A percentile compares a stretch with the other conserved stretches of the same genome.
Conservation (phyloP, 2,329 filamentous ascomycete genomes). For the Capronia epimyces region DNA sequence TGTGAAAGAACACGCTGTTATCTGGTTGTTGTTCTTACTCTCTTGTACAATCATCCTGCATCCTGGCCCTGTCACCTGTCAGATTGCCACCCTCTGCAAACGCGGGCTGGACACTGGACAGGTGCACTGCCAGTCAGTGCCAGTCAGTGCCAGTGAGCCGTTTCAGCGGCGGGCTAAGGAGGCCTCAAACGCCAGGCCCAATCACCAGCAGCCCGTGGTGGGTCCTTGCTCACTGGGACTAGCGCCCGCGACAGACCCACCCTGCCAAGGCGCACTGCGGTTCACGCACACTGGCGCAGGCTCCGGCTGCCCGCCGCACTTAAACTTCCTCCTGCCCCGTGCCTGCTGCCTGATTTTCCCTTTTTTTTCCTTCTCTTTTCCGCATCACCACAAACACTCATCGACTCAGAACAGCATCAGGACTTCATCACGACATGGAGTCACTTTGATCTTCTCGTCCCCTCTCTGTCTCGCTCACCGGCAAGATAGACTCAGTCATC, state of each 20-base stretch:
- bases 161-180: background rate
- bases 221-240: background rate
- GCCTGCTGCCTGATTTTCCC: conserved; percentile 26
- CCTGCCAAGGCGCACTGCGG: conserved; percentile 12
- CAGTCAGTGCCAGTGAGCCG: background rate
- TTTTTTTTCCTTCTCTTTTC: conserved; percentile 18
- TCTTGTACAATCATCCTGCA: too few species aligned
- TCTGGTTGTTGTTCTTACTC: too few species aligned
- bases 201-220: background rate
- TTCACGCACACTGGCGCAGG: background rate
- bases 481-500: conserved; percentile 31
- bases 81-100: too few species aligned
- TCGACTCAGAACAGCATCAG: conserved; percentile 21
- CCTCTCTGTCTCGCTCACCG: conserved; percentile 28
- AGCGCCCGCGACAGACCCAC: background rate
- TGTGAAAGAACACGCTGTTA: too few species aligned
- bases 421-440: conserved; percentile 32
- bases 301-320: conserved; percentile 6
- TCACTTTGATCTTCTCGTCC: conserved; percentile 27
- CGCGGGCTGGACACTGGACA: too few species aligned
- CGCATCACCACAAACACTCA: conserved; percentile 18
- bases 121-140: too few species aligned
- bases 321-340: conserved; percentile 4
- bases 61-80: too few species aligned
- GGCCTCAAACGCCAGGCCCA: background rate